Evolutionary conservation across 345 rosid genomes (phyloP), one percentile per base, ranked within the genome.

Genomic region (Microcos paniculata): DNA sequence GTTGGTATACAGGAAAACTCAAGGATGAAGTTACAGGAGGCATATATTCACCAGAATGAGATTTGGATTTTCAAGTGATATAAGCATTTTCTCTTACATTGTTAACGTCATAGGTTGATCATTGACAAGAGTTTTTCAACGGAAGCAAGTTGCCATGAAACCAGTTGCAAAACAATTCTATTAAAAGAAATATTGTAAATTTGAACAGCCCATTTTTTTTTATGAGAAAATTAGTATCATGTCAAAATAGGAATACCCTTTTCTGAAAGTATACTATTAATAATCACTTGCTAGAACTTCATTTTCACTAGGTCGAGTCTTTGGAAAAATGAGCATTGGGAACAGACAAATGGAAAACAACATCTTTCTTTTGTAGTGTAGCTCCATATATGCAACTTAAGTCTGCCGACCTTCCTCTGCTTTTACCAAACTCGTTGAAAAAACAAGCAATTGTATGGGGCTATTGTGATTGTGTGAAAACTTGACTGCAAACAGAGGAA

Each of bases 371-470:
- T 67, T 66, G 62, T 66, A 48, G 65, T 80, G 46, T 26, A 74
- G 72, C 40, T 62, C 57, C 57, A 72, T 21, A 51, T 33, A 21
- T 21, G 16, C 73, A 45, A 3, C 52, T 3, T 6, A 16, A 65
- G 23, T 59, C 69, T 21, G 19, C 64, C 43, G 26, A 21, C 14
- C 61, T 70, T 64, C 65, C 30, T 71, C 45, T 66, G 30, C 26
- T 76, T 58, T 77, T 52, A 71, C 72, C 73, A 38, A 82, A 80
- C 70, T 64, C 46, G 70, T 76, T 58, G 86, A 73, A 72, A 76
- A 78, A 75, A 68, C 38, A 70, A 14, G 49, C 31, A 40, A 6
- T 18, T 7, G n/a, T 8, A 61, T 28, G 68, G 42, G 19, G 18
- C 14, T 21, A 9, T 4, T 18, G 28, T 11, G 31, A 46, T 43